phyloP scores from a whole-genome alignment of 129 eudicot genomes.

The Centrapalus pauciflorus region DNA sequence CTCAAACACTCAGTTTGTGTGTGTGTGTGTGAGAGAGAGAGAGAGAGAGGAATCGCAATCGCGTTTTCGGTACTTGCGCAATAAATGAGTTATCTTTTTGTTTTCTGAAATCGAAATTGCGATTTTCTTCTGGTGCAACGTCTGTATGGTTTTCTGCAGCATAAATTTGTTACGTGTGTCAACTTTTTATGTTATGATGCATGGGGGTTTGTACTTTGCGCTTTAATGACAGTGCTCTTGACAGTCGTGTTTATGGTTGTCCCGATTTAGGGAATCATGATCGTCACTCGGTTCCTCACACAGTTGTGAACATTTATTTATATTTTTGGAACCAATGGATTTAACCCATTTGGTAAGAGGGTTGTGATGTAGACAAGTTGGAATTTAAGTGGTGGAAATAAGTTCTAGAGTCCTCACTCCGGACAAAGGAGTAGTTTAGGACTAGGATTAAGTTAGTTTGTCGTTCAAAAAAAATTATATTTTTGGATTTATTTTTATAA shows the following conservation, averaged over 20 bases:
- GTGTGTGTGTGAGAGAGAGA: conserved; percentile 4
- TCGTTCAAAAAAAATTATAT: too few species aligned
- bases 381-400: too few species aligned
- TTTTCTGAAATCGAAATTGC: not conserved
- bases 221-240: not conserved
- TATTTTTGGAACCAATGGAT: too few species aligned
- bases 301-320: too few species aligned
- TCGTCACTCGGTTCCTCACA: too few species aligned
- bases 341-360: too few species aligned
- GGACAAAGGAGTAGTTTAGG: too few species aligned
- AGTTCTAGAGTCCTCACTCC: too few species aligned
- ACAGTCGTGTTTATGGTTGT: not conserved
- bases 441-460: too few species aligned
- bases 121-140: not conserved
- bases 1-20: not conserved
- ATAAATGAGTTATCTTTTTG: conserved; percentile 21
- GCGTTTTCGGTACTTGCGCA: not conserved
- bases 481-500: too few species aligned
- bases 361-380: too few species aligned
- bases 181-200: conserved; percentile 7
- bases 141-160: conserved; percentile 4
- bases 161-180: conserved; percentile 12
- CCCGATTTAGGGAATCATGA: not conserved
- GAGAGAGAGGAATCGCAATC: not conserved
- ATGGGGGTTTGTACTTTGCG: conserved; percentile 16